Conservation (phyloP, 768 basidiomycete genomes). For the Lentinula lateritia region DNA sequence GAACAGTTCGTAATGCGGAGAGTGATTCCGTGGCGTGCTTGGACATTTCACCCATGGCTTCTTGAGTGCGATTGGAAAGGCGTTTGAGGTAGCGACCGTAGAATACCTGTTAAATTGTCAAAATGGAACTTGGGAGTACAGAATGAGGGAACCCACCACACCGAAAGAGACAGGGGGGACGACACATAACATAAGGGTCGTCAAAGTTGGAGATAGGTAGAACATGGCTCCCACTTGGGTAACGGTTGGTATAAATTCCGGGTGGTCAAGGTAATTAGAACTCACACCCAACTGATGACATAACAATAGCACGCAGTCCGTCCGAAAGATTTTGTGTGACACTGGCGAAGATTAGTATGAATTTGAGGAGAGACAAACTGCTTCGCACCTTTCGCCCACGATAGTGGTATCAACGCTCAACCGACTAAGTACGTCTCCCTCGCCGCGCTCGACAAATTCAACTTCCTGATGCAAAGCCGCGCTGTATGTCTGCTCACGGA, state of each 20-base stretch:
- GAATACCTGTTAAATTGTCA: conserved; percentile 57
- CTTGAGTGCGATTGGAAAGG: conserved; percentile 88
- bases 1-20: conserved; percentile 80
- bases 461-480: conserved; percentile 88
- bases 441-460: conserved; percentile 87
- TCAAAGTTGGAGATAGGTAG: conserved; percentile 84
- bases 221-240: conserved; percentile 87
- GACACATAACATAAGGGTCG: conserved; percentile 86
- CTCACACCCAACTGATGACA: conserved; percentile 91
- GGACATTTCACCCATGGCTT: conserved; percentile 94
- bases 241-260: background rate
- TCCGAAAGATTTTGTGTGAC: conserved; percentile 79
- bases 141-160: conserved; percentile 38
- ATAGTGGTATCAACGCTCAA: conserved; percentile 89
- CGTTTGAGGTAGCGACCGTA: conserved; percentile 94
- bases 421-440: conserved; percentile 90
- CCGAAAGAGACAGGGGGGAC: conserved; percentile 86
- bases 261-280: conserved; percentile 9
- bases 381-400: conserved; percentile 79
- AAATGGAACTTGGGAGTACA: background rate
- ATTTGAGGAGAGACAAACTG: background rate
- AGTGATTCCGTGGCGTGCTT: conserved; percentile 92
- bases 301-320: conserved; percentile 78
- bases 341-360: conserved; percentile 26
- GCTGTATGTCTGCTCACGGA: conserved; percentile 76